These are phyloP conservation scores for Cordyceps pruinosa DNA, from an alignment of 2,329 filamentous ascomycete genomes.

Conservation along the genomic window DNA sequence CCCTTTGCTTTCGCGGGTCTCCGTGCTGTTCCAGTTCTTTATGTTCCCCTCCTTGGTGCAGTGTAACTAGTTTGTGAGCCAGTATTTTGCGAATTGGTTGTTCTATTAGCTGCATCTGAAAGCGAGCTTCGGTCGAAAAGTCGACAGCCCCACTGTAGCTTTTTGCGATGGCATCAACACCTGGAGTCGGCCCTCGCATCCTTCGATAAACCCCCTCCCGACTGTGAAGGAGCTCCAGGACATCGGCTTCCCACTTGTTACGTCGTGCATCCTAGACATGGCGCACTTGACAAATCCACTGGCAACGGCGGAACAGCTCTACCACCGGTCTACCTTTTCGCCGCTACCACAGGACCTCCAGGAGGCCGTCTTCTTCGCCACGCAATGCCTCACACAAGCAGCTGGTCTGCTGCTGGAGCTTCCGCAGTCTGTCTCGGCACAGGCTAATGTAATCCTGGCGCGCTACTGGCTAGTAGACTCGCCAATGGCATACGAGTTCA, in stretches of 20 bases:
- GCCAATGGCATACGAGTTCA: conserved; percentile 52
- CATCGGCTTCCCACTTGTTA: background rate
- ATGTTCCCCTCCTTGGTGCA: too few relatives aligned
- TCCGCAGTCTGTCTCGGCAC: conserved; percentile 77
- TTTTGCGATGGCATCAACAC: conserved; percentile 2
- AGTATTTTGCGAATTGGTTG: too few relatives aligned
- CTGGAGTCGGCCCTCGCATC: background rate
- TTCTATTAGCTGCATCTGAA: too few relatives aligned
- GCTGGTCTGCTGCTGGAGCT: conserved; percentile 76
- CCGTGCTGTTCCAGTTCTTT: too few relatives aligned
- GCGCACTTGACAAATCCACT: conserved; percentile 63
- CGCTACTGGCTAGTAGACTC: conserved; percentile 67
- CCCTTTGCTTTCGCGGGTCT: too few relatives aligned
- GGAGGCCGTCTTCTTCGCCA: conserved; percentile 63
- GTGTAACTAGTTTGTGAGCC: too few relatives aligned
- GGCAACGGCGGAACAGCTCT: conserved; percentile 64
- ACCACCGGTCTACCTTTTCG: conserved; percentile 46
- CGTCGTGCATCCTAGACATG: conserved; percentile 31
- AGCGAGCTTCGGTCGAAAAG: too few relatives aligned
- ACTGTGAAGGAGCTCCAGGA: too few relatives aligned
- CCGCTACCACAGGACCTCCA: conserved; percentile 61
- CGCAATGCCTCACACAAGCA: conserved; percentile 67
- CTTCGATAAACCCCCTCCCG: background rate
- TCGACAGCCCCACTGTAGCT: conserved; percentile 3
- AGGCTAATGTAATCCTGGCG: conserved; percentile 74